Base-by-base conservation (phyloP, 345 rosid species). In the Eucalyptus tenuipes region DNA sequence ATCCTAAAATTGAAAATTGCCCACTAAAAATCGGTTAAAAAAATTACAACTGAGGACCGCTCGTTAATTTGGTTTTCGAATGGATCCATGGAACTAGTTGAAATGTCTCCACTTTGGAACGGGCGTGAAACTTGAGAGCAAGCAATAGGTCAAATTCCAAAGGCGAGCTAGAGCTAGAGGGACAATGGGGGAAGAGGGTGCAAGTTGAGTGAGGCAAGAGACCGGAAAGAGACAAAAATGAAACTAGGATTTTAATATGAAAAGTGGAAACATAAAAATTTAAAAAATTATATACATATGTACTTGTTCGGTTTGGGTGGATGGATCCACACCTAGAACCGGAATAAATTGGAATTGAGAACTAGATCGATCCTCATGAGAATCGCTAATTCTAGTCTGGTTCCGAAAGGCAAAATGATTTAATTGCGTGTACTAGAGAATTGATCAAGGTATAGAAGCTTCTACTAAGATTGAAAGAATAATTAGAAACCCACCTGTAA, bases 361-460 rank as follows among this genome's bases (percentile, higher is more conserved):
- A 52, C 25, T 20, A 52, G 8, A 52, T 20, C 1, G 57, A 52
- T 52, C 1, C 5, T 3, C 5, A 52, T 18, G 4, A 52, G 25
- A 18, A 18, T 2, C 8, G 57, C 5, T 52, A 7, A 2, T 52
- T 7, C 1, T 4, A 2, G 4, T 3, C 25, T 3, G 0, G 1
- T 2, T 52, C 4, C 2, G 4, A 20, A 52, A 0, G 10, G 25
- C 57, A 52, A 52, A 52, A 7, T 52, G 5, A 52, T 52, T 18
- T 20, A 20, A 52, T 52, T 52, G 57, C 8, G 57, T 18, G 25
- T 8, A 20, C 57, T 52, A 20, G 10, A 52, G 57, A 52, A 52
- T 52, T 3, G 57, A 52, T 20, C 25, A 52, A 52, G 57, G 25
- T 8, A 52, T 20, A 20, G 10, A 52, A 52, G 57, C 57, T 52